Conservation (phyloP, 2,329 filamentous ascomycete species). For the Bertia moriformis region DNA sequence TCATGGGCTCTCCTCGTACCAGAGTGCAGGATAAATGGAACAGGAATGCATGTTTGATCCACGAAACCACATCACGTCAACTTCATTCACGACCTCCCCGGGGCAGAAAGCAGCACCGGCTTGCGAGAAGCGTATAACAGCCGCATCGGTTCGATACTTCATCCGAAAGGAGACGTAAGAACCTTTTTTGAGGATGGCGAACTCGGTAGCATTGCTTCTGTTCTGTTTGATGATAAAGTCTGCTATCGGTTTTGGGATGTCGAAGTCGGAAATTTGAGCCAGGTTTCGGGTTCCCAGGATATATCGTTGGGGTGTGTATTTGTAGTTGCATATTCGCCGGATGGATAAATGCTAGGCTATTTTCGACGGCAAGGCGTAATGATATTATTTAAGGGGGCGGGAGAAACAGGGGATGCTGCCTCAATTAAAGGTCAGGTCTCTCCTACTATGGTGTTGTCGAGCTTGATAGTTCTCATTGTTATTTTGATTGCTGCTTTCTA, state of each 20-base stretch:
- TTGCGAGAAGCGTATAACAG: slow-evolving; percentile 1
- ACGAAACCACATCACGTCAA: slow-evolving; percentile 16
- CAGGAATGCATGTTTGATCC: slow-evolving; percentile 16
- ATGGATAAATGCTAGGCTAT: not conserved
- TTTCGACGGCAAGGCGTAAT: no score
- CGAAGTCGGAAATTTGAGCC: slow-evolving; percentile 3
- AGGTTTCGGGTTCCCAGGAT: slow-evolving; percentile 7
- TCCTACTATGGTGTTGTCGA: no score
- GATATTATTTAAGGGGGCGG: no score
- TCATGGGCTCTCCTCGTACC: slow-evolving; percentile 12
- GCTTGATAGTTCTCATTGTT: no score
- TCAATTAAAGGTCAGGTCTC: no score
- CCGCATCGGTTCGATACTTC: not conserved
- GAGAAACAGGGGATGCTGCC: no score
- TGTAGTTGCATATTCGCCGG: not conserved
- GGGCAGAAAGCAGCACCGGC: slow-evolving; percentile 8
- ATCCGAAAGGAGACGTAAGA: not conserved
- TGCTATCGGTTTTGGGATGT: not conserved
- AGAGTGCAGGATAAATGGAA: slow-evolving; percentile 15
- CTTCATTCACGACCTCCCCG: slow-evolving; percentile 18
- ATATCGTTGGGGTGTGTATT: slow-evolving; percentile 5
- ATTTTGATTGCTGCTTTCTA: no score
- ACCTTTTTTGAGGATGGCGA: slow-evolving; percentile 1
- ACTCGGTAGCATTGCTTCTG: slow-evolving; percentile 1
- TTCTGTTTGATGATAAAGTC: not conserved